Evolutionary conservation across 2,329 filamentous ascomycete genomes (phyloP), one percentile per base, ranked within the genome.

Genomic region (Aspergillus alliaceus): DNA sequence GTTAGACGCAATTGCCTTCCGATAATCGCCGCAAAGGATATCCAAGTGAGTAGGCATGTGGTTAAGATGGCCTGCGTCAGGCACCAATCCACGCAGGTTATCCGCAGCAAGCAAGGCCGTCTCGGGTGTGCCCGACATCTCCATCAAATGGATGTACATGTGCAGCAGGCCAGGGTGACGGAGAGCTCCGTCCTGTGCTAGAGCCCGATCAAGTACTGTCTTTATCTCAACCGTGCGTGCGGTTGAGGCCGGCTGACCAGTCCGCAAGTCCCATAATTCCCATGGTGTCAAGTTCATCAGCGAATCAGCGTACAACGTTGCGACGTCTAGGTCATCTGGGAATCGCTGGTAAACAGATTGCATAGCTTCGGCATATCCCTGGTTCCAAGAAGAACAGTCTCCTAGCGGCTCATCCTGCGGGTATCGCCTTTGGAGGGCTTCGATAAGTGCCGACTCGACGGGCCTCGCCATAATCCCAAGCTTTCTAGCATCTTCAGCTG

Each of bases 11-110:
- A 92, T 86, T 4, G 88, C 88, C 8, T 79, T 79, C 29, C 82
- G 77, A 67, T 91, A 93, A 64, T 91, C 84, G 12, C 90, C 90
- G 27, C 86, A 83, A 0, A 92, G 80, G 11, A 90, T 83, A 69
- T 93, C 89, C 34, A 93, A 78, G 70, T 93, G 90, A 0, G 86
- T 86, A 0, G 90, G 89, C 90, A 93, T 93, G 66, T 91, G 89
- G 39, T 86, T 79, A 0, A 90, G 75, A 70, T 92, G 89, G 0
- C 88, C 89, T 0, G 84, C 80, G 67, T 91, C 88, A 0, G 88
- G 88, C 0, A 88, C 83, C 2, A 91, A 79, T 9, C 78, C 80
- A 22, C 88, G 84, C 11, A 91, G 79, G 22, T 67, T 74, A 64
- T 91, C 82, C 5, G 87, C 88, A 0, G 82, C 78, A 0, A 81